Conservation (phyloP, 2,329 filamentous ascomycete genomes). For the Claviceps digitariae region DNA sequence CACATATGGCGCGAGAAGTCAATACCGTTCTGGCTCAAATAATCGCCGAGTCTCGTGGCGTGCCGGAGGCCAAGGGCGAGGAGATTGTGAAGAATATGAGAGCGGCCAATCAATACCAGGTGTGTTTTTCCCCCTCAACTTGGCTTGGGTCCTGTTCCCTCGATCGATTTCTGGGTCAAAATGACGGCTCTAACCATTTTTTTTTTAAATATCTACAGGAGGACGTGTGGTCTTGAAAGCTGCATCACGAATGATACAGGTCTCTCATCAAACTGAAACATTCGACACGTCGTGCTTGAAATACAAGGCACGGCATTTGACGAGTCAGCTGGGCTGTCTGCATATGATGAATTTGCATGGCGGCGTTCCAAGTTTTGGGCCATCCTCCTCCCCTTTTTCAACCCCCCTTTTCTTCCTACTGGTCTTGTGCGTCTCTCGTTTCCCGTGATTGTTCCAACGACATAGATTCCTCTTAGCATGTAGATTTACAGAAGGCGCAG, state of each 20-base stretch:
- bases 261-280: neutral
- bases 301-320: neutral
- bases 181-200: neutral
- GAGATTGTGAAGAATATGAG: constrained; percentile 97
- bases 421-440: neutral
- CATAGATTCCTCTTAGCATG: neutral
- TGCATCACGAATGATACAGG: constrained; percentile 1
- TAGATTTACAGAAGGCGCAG: neutral
- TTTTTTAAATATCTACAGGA: constrained; percentile 31
- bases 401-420: neutral
- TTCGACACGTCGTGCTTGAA: neutral
- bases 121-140: constrained; percentile 23
- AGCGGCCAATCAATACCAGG: constrained; percentile 90
- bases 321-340: neutral
- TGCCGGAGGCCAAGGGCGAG: constrained; percentile 78
- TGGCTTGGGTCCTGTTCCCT: too few species aligned
- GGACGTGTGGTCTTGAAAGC: constrained; percentile 53
- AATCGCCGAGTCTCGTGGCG: constrained; percentile 67
- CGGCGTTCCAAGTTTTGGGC: neutral
- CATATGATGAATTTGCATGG: constrained; percentile 3
- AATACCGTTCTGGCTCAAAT: constrained; percentile 79
- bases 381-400: neutral
- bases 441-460: neutral
- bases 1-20: constrained; percentile 92
- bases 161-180: neutral